Evolutionary conservation across 768 basidiomycete genomes (phyloP).

Genomic region (Infundibulicybe gibba): DNA sequence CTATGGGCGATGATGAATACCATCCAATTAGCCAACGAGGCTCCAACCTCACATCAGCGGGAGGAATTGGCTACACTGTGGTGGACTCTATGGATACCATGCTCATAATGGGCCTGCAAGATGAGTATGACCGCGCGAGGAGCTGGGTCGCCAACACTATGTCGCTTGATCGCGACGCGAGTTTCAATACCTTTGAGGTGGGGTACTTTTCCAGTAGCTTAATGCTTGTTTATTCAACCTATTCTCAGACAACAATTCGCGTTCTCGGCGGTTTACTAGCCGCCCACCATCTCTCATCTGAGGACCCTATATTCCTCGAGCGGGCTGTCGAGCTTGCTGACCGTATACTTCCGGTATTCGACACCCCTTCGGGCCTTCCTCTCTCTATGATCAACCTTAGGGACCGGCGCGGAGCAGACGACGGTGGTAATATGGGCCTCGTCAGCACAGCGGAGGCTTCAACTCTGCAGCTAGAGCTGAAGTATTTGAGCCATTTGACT

Average conservation of each 20-base stretch:
- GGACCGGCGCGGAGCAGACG: conserved; percentile 52
- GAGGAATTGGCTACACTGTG: conserved; percentile 87
- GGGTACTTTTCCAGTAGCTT: conserved; percentile 14
- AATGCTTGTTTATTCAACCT: background rate
- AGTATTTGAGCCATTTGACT: conserved; percentile 79
- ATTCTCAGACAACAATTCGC: conserved; percentile 80
- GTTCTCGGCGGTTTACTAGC: conserved; percentile 88
- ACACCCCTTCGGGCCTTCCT: conserved; percentile 80
- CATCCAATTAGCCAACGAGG: conserved; percentile 78
- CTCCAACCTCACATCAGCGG: conserved; percentile 72
- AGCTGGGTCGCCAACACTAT: conserved; percentile 72
- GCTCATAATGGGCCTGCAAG: conserved; percentile 77
- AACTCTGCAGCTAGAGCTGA: conserved; percentile 87
- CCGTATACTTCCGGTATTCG: conserved; percentile 80
- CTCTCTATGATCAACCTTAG: conserved; percentile 77
- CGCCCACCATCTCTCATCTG: conserved; percentile 72
- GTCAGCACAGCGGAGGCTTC: conserved; percentile 85
- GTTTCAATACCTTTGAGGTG: conserved; percentile 91
- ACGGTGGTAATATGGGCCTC: conserved; percentile 54
- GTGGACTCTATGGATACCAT: conserved; percentile 87
- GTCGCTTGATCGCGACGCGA: conserved; percentile 71
- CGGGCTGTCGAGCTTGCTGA: conserved; percentile 83
- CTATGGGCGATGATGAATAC: conserved; percentile 91
- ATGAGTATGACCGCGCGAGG: conserved; percentile 75
- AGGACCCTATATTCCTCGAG: conserved; percentile 67